These are phyloP conservation scores for Penicillium occitanis DNA, from an alignment of 2,329 filamentous ascomycete genomes.

Conservation along the genomic window DNA sequence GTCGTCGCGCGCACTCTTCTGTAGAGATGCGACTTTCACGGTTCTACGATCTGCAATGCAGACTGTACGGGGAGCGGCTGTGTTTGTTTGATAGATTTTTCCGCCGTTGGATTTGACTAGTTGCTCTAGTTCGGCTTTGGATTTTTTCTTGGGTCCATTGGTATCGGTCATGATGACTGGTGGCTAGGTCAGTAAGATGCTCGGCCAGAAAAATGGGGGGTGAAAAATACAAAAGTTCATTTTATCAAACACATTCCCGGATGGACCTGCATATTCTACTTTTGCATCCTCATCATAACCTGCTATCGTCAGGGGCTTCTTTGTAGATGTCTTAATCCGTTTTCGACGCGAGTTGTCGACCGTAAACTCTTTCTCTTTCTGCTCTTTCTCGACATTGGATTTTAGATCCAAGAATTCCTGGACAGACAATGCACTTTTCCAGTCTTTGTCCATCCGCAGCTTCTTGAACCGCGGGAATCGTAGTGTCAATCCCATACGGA, in stretches of 20 bases:
- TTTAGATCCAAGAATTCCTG: conserved; percentile 75
- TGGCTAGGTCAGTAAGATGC: neutral
- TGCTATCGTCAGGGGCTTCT: conserved; percentile 71
- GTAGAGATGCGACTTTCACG: conserved; percentile 79
- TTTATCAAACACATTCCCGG: conserved; percentile 68
- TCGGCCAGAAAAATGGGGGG: neutral
- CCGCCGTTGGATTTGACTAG: conserved; percentile 84
- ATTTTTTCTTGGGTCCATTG: conserved; percentile 66
- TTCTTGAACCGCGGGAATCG: conserved; percentile 88
- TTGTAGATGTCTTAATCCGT: conserved; percentile 56
- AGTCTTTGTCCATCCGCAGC: conserved; percentile 77
- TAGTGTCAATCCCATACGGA: conserved; percentile 73
- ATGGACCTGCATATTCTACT: conserved; percentile 57
- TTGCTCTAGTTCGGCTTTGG: conserved; percentile 75
- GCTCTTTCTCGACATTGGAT: conserved; percentile 66
- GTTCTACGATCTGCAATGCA: conserved; percentile 75
- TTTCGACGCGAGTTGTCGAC: conserved; percentile 68
- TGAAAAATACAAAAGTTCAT: conserved; percentile 65
- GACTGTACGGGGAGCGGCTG: conserved; percentile 61
- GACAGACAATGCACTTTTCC: conserved; percentile 75
- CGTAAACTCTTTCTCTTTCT: conserved; percentile 71
- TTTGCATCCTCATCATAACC: conserved; percentile 60
- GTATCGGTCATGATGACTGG: conserved; percentile 72
- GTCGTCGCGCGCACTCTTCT: conserved; percentile 68
- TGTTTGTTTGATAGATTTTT: conserved; percentile 71